Evolutionary conservation across 78 protist species (phyloP), one percentile per base, ranked within the genome.

Genomic region (Speleostelium caveatum): DNA sequence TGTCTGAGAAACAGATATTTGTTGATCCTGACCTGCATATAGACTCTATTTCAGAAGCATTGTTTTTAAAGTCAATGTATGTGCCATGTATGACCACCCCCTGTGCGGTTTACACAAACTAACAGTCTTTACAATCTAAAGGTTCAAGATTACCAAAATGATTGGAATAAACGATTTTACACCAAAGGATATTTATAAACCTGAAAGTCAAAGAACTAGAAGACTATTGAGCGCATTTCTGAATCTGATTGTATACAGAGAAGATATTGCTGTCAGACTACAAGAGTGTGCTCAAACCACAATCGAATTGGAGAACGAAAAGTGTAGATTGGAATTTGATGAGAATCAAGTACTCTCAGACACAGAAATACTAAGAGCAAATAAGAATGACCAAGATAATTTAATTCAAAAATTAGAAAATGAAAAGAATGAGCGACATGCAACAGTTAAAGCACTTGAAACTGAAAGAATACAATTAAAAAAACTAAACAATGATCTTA

Each of bases 151-250:
- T 58, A 73, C 56, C 41, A 73, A 22, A 73, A 35, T 7, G 2
- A 73, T 73, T 56, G 79, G 79, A 22, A 26, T 38, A 21, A 3
- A 28, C 33, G 79, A 73, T 38, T 73, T 73, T 56, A 66, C 51
- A 56, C 5, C 62, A 38, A 22, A 30, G 1, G 79, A 73, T 58
- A 56, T 73, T 16, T 73, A 55, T 56, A 73, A 33, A 56, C 79
- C 79, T 8, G 67, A 56, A 17, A 33, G 3, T 36, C 51, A 2
- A 45, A 53, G 79, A 36, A 33, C 66, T 1, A 73, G 22, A 5
- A 73, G 28, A 38, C 16, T 45, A 33, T 2, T 73, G 5, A 56
- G 79, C 36, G 79, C 67, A 26, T 1, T 73, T 19, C 30, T 73
- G 2, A 73, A 73, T 38, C 32, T 35, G 3, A 5, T 28, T 3